Evolutionary conservation across 2,329 filamentous ascomycete genomes (phyloP).

Genomic region (Alternaria dauci): DNA sequence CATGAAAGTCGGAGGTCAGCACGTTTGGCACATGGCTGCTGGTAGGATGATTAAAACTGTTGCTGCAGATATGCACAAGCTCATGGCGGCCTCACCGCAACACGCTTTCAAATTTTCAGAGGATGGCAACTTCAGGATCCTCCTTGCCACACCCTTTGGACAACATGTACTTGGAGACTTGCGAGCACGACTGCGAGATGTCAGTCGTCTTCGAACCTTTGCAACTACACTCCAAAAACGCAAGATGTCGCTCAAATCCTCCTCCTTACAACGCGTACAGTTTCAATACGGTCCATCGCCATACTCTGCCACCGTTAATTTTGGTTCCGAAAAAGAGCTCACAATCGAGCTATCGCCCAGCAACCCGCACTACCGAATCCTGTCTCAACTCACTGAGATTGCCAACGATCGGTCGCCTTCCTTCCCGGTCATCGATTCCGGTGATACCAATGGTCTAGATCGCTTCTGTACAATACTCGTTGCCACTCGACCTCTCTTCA

Average conservation of each 20-base stretch:
- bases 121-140: constrained; percentile 70
- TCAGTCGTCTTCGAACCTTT: constrained; percentile 76
- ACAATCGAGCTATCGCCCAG: constrained; percentile 66
- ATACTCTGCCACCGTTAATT: constrained; percentile 66
- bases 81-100: constrained; percentile 59
- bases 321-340: constrained; percentile 60
- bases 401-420: constrained; percentile 67
- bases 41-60: constrained; percentile 50
- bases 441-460: constrained; percentile 59
- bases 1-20: constrained; percentile 34
- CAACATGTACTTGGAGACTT: constrained; percentile 67
- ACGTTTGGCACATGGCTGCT: constrained; percentile 53
- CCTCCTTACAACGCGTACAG: constrained; percentile 65
- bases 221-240: constrained; percentile 68
- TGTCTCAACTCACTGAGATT: constrained; percentile 65
- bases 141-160: constrained; percentile 67
- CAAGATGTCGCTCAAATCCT: constrained; percentile 66
- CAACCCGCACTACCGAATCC: constrained; percentile 73
- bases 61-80: constrained; percentile 47
- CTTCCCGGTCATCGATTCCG: constrained; percentile 64
- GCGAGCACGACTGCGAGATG: constrained; percentile 67
- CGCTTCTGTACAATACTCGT: constrained; percentile 66
- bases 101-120: constrained; percentile 69
- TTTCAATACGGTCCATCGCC: constrained; percentile 70
- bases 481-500: constrained; percentile 70